Percentiles rank a stretch among this genome's conserved stretches.
phyloP scores from a whole-genome alignment of 768 basidiomycete species.

The Tulasnella sp. region DNA sequence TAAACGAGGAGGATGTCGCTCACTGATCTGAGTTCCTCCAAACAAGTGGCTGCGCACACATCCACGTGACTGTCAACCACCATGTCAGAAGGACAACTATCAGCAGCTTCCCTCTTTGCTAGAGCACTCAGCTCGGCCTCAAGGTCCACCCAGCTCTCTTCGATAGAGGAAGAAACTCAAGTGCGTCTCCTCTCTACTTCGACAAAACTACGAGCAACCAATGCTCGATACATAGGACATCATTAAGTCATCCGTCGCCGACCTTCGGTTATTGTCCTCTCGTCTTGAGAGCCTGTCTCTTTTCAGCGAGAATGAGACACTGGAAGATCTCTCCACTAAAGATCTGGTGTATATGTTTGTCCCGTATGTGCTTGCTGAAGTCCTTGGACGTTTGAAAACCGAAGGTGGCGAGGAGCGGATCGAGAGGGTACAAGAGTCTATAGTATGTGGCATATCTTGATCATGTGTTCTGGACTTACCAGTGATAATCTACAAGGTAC shows the following conservation, averaged over 20 bases:
- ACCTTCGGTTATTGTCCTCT: slow-evolving; percentile 41
- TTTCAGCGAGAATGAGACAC: slow-evolving; percentile 71
- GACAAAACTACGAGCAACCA: slow-evolving; percentile 7
- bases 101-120: slow-evolving; percentile 31
- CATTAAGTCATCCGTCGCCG: slow-evolving; percentile 39
- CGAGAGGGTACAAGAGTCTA: slow-evolving; percentile 38
- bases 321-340: slow-evolving; percentile 69
- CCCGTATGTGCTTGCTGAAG: slow-evolving; percentile 53
- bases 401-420: slow-evolving; percentile 47
- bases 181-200: slow-evolving; percentile 20
- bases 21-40: no score
- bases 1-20: no score
- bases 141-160: slow-evolving; percentile 31
- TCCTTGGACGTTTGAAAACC: slow-evolving; percentile 46
- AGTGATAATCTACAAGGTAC: slow-evolving; percentile 12
- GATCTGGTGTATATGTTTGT: slow-evolving; percentile 66
- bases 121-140: slow-evolving; percentile 30
- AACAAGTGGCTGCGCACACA: no score
- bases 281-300: slow-evolving; percentile 49
- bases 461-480: neutral
- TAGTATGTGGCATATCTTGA: slow-evolving; percentile 34
- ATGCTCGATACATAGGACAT: slow-evolving; percentile 36
- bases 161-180: slow-evolving; percentile 36
- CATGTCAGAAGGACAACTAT: slow-evolving; percentile 18
- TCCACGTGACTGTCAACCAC: slow-evolving; percentile 14